Evolutionary conservation across 192 early-diverging fungal species (phyloP), one percentile per base, ranked within the genome.

Genomic region (Phlyctochytrium bullatum): DNA sequence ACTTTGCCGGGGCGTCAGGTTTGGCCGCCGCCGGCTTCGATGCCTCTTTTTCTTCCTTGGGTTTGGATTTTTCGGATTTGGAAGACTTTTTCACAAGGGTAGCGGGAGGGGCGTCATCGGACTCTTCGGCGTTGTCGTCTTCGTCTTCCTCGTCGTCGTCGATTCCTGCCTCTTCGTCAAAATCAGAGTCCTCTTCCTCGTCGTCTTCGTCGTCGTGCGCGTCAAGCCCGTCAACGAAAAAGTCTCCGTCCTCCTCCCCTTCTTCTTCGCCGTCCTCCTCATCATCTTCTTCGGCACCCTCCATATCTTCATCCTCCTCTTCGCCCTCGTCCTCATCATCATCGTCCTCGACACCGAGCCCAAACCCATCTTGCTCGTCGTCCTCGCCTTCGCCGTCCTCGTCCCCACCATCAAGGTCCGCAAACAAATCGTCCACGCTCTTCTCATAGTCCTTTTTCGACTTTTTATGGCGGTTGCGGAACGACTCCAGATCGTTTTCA

Each of bases 1-100:
- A 98, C 74, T 91, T 92, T 20, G 72, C 72, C 20, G 73, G 71
- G 20, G 66, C 58, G 30, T 52, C 20, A 54, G 47, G 3, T 34
- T 59, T 67, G n/a, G 10, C 23, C 24, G 54, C 4, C 17, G 34
- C 30, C 12, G 27, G 34, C 23, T 34, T 62, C 23, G 61, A 25
- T 0, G 1, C 20, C 23, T 27, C 30, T 30, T 28, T 59, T 59
- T 0, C 16, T 59, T 27, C 24, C 24, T 29, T 29, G 24, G 24
- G 56, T 25, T 29, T 29, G 24, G 28, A 58, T 58, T n/a, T n/a
- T n/a, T n/a, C n/a, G n/a, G n/a, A n/a, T n/a, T n/a, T n/a, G n/a
- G n/a, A n/a, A n/a, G n/a, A n/a, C n/a, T n/a, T n/a, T n/a, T n/a
- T n/a, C n/a, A n/a, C n/a, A n/a, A n/a, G n/a, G n/a, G n/a, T n/a